These are phyloP conservation scores for Picea sitchensis DNA, from an alignment of 75 land plant species.

Conservation along the genomic window DNA sequence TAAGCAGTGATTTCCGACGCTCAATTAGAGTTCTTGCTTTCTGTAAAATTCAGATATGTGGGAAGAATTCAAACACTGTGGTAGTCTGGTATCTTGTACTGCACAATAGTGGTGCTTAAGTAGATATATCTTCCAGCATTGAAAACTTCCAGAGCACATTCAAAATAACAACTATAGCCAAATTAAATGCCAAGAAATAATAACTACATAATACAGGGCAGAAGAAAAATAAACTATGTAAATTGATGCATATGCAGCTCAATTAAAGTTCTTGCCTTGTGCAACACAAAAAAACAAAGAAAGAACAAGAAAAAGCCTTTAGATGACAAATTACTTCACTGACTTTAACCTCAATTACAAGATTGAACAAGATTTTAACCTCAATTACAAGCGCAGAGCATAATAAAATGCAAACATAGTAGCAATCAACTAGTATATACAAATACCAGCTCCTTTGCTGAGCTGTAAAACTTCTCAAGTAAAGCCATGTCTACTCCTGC, in stretches of 20 bases:
- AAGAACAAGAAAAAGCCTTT: background rate
- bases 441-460: conserved; percentile 18
- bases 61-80: background rate
- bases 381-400: background rate
- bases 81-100: background rate
- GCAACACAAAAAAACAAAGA: background rate
- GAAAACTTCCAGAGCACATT: background rate
- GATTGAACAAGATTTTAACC: no score
- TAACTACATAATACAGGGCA: background rate
- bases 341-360: background rate
- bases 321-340: background rate
- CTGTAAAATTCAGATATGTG: background rate
- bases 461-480: conserved; percentile 16
- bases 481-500: conserved; percentile 17
- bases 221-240: background rate
- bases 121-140: background rate
- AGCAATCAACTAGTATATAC: background rate
- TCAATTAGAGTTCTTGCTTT: background rate
- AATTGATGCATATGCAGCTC: background rate
- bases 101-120: background rate
- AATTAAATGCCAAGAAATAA: background rate
- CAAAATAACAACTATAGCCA: background rate
- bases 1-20: background rate
- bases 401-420: background rate
- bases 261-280: background rate